phyloP scores from a whole-genome alignment of 192 early-diverging fungal species.

The Podochytrium sp. region DNA sequence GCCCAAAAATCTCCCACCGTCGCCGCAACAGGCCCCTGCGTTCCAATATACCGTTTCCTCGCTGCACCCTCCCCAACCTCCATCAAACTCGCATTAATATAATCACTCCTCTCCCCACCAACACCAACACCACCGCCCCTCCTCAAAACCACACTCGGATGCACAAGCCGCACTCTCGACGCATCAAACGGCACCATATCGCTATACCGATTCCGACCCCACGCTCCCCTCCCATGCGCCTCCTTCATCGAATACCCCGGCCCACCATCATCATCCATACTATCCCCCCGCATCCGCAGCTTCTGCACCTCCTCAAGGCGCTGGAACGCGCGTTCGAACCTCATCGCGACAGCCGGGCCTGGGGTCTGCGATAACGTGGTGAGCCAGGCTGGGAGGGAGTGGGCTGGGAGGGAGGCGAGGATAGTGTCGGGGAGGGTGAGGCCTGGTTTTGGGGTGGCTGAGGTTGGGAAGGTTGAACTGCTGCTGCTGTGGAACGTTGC shows the following conservation, averaged over 20 bases:
- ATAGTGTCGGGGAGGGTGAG: not conserved
- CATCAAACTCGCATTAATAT: slow-evolving; percentile 87
- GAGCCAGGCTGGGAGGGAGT: slow-evolving; percentile 24
- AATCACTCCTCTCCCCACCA: slow-evolving; percentile 51
- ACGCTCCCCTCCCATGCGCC: not conserved
- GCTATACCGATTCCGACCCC: slow-evolving; percentile 46
- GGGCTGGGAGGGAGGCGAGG: not conserved
- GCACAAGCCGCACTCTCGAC: slow-evolving; percentile 41
- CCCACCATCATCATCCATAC: no score
- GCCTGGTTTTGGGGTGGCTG: slow-evolving; percentile 20
- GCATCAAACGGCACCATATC: slow-evolving; percentile 60
- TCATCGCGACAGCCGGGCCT: not conserved
- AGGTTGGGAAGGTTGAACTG: not conserved
- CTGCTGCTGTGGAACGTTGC: no score
- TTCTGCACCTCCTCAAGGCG: slow-evolving; percentile 16
- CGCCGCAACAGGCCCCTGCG: slow-evolving; percentile 82
- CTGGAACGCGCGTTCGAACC: slow-evolving; percentile 10
- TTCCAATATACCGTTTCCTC: slow-evolving; percentile 73
- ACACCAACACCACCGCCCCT: not conserved
- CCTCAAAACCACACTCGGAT: slow-evolving; percentile 17
- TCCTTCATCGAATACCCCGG: not conserved
- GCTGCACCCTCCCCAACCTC: slow-evolving; percentile 11
- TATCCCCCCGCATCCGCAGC: not conserved
- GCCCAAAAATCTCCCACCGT: slow-evolving; percentile 88
- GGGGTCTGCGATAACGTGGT: not conserved